phyloP scores from a whole-genome alignment of 192 early-diverging fungal species.

The Coemansia sp. region DNA sequence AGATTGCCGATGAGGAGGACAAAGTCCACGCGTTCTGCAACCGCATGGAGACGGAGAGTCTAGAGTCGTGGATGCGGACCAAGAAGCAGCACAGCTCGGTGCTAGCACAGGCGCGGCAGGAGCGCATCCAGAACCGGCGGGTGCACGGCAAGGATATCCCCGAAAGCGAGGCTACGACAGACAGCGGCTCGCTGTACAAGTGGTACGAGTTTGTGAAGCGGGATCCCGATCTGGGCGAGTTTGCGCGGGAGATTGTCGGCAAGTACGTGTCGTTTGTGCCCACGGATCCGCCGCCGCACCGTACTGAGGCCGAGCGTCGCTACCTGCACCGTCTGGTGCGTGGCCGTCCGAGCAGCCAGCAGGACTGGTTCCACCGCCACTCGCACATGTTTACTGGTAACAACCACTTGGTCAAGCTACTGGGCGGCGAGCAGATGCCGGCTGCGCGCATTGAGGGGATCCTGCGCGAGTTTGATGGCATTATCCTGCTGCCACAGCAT shows the following conservation, averaged over 20 bases:
- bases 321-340: slow-evolving; percentile 29
- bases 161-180: slow-evolving; percentile 4
- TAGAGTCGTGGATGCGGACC: slow-evolving; percentile 24
- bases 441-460: slow-evolving; percentile 21
- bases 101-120: slow-evolving; percentile 16
- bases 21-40: slow-evolving; percentile 43
- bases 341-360: slow-evolving; percentile 15
- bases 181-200: slow-evolving; percentile 8
- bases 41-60: slow-evolving; percentile 29
- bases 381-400: slow-evolving; percentile 43
- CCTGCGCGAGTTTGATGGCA: slow-evolving; percentile 31
- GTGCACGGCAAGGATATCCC: slow-evolving; percentile 26
- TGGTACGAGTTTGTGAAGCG: slow-evolving; percentile 39
- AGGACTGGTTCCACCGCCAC: slow-evolving; percentile 49
- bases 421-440: slow-evolving; percentile 27
- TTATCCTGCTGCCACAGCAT: slow-evolving; percentile 36
- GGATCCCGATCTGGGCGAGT: slow-evolving; percentile 30
- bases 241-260: slow-evolving; percentile 32
- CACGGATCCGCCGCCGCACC: slow-evolving; percentile 22
- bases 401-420: slow-evolving; percentile 46
- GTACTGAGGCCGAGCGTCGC: slow-evolving; percentile 36
- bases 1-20: slow-evolving; percentile 35
- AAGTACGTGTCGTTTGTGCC: slow-evolving; percentile 40
- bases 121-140: slow-evolving; percentile 29
- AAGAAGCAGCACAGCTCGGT: slow-evolving; percentile 19